phyloP scores from a whole-genome alignment of 768 basidiomycete genomes.

The Sporobolomyces pararoseus region DNA sequence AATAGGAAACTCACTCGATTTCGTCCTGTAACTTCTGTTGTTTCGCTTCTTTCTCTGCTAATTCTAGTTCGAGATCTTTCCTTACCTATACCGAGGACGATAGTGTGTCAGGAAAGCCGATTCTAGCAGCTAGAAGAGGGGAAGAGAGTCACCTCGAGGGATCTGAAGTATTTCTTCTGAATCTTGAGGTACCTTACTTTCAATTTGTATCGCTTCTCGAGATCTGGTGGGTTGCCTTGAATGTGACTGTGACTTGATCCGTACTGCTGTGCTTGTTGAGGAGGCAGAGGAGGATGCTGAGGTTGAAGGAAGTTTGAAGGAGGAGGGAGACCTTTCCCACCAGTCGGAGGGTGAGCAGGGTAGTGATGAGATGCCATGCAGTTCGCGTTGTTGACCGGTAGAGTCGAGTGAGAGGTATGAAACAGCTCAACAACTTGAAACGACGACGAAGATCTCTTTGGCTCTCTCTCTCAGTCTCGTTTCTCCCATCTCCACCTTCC shows the following conservation, averaged over 20 bases:
- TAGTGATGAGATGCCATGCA: neutral
- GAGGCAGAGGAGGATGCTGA: neutral
- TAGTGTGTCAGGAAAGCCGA: neutral
- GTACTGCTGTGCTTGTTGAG: neutral
- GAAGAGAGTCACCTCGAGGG: constrained; percentile 4
- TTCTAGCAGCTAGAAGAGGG: neutral
- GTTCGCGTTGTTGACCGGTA: neutral
- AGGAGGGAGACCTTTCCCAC: constrained; percentile 32
- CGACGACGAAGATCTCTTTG: neutral
- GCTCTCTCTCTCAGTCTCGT: neutral
- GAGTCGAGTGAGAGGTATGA: neutral
- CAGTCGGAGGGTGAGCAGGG: constrained; percentile 12
- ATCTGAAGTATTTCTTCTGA: constrained; percentile 6
- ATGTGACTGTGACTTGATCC: neutral
- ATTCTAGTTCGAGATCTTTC: constrained; percentile 35
- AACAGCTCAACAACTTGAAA: neutral
- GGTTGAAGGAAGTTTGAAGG: neutral
- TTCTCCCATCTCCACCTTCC: neutral
- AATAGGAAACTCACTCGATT: constrained; percentile 30
- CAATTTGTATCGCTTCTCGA: constrained; percentile 23
- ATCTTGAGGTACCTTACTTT: constrained; percentile 28
- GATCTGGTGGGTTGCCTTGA: constrained; percentile 18
- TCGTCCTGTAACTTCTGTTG: constrained; percentile 37
- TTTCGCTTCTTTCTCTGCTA: constrained; percentile 48
- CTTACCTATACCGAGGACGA: neutral